Evolutionary conservation across 768 basidiomycete species (phyloP).

Genomic region (Russula earlei): DNA sequence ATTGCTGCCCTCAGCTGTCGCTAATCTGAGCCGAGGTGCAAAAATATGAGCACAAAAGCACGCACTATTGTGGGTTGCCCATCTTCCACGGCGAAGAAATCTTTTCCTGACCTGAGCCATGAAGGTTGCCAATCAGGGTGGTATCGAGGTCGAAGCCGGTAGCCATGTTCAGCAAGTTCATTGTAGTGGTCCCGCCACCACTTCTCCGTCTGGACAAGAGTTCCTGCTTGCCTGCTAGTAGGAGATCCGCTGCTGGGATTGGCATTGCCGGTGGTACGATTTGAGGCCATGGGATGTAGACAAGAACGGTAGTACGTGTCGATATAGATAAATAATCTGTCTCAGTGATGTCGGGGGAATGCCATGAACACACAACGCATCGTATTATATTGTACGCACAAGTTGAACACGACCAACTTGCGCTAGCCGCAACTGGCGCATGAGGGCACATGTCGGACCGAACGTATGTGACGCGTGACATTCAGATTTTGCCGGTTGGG

Average conservation of each 20-base stretch:
- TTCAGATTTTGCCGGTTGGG: too few relatives aligned
- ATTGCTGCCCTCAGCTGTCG: conserved; percentile 8
- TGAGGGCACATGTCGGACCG: too few relatives aligned
- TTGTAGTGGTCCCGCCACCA: conserved; percentile 10
- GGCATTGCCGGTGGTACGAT: background rate
- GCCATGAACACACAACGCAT: too few relatives aligned
- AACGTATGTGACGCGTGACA: too few relatives aligned
- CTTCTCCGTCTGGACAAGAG: conserved; percentile 4
- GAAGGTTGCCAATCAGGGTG: conserved; percentile 9
- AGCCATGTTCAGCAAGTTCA: background rate
- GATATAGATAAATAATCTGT: too few relatives aligned
- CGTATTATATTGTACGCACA: too few relatives aligned
- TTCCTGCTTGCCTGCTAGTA: background rate
- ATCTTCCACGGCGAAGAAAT: conserved; percentile 8
- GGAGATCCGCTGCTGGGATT: background rate
- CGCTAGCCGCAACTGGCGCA: too few relatives aligned
- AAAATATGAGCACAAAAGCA: background rate
- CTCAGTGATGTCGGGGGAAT: too few relatives aligned
- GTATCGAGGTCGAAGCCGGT: conserved; percentile 13
- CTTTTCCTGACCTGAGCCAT: conserved; percentile 2
- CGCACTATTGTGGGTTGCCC: conserved; percentile 10
- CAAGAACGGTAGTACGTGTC: background rate
- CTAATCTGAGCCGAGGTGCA: background rate
- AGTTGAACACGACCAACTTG: too few relatives aligned
- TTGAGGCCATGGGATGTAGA: background rate